These are phyloP conservation scores for Rosa multiflora DNA, from an alignment of 306 rosid genomes.

Conservation along the genomic window DNA sequence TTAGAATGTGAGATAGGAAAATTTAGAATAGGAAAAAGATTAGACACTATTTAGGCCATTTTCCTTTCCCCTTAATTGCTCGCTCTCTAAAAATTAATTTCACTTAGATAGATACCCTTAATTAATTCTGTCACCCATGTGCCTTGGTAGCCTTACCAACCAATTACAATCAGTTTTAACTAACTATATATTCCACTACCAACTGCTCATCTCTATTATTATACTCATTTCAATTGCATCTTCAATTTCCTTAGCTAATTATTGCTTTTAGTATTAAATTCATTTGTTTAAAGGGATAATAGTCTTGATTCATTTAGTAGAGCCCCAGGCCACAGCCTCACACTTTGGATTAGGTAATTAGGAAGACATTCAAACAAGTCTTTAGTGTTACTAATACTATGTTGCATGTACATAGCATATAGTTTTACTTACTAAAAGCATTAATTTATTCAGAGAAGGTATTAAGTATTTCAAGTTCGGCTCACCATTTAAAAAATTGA, in stretches of 20 bases:
- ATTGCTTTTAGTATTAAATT: neutral
- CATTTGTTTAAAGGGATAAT: neutral
- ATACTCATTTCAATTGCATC: neutral
- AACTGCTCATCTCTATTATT: slow-evolving; percentile 5
- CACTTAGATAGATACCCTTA: neutral
- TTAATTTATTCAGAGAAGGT: too few relatives aligned
- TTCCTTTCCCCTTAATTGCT: neutral
- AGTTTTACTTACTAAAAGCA: too few relatives aligned
- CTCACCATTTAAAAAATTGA: too few relatives aligned
- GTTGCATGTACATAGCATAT: too few relatives aligned
- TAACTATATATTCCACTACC: slow-evolving; percentile 5
- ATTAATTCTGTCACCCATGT: slow-evolving; percentile 22
- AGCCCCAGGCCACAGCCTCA: neutral
- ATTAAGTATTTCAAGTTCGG: too few relatives aligned
- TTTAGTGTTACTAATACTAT: too few relatives aligned
- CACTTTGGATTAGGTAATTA: neutral
- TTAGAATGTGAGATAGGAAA: too few relatives aligned
- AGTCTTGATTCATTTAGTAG: neutral
- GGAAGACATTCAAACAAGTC: too few relatives aligned
- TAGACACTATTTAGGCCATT: too few relatives aligned
- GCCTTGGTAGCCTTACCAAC: slow-evolving; percentile 26
- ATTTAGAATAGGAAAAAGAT: too few relatives aligned
- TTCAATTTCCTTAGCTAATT: neutral
- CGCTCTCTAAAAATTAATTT: neutral
- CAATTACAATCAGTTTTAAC: slow-evolving; percentile 27